Evolutionary conservation across 2,329 filamentous ascomycete genomes (phyloP), one percentile per base, ranked within the genome.

Genomic region (Colletotrichum coccodes): DNA sequence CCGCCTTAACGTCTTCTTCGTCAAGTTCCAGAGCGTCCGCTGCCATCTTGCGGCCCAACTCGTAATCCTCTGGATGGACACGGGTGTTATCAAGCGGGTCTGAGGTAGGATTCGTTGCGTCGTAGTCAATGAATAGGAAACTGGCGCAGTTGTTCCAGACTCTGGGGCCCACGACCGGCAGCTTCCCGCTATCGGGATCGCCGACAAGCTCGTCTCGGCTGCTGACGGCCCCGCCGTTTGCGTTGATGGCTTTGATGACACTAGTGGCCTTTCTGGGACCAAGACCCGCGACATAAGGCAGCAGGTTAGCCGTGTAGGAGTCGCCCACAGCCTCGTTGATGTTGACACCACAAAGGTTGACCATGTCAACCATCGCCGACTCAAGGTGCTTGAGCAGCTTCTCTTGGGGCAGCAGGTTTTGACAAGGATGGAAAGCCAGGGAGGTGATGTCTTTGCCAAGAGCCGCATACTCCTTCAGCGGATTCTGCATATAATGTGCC

Each of bases 61-160:
- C 96, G 80, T 99, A 99, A 78, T 99, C 96, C 83, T 99, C 96
- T 1, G 96, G 96, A 76, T 99, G 96, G 21, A 99, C 94, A 83
- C 96, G 93, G 53, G 96, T 99, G 77, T 96, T 97, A 81, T 99
- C 96, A 30, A 99, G 86, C 67, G 97, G 97, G 77, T 99, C 96
- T 1, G 95, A 94, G 16, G 92, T 88, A 2, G 91, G 87, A 74
- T 94, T 94, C 16, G 91, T 90, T n/a, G 90, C 87, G 72, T 98
- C 95, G 76, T 94, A 98, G 61, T 93, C 91, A 69, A 99, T 93
- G 77, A 90, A 97, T 40, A 99, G 83, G 83, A 98, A 98, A 83
- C 95, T 98, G 65, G 96, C 95, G 76, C 94, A 98, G 79, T 99
- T 99, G 79, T 94, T 94, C 91, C 94, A 99, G 28, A 98, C 94